These are phyloP conservation scores for Puccinia coronata DNA, from an alignment of 1,284 basidiomycete species.

Conservation along the genomic window DNA sequence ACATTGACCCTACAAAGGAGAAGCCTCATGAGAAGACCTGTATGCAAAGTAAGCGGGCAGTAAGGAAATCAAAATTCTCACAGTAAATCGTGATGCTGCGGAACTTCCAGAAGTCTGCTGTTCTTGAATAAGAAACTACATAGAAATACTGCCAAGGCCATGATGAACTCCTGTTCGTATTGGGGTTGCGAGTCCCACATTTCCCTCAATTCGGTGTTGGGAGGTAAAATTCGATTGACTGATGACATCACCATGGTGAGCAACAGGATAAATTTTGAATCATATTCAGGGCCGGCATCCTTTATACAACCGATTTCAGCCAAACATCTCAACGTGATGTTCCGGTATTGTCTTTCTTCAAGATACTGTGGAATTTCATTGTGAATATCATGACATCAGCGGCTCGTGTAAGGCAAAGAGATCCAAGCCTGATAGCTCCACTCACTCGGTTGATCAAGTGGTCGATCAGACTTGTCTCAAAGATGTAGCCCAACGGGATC, in stretches of 20 bases:
- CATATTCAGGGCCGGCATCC: slow-evolving; percentile 96
- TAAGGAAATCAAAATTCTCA: slow-evolving; percentile 53
- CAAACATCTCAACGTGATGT: slow-evolving; percentile 94
- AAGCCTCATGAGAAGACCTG: not conserved
- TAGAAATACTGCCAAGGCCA: slow-evolving; percentile 95
- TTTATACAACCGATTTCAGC: slow-evolving; percentile 89
- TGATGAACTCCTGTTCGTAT: slow-evolving; percentile 92
- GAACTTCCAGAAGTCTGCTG: slow-evolving; percentile 86
- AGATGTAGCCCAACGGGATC: slow-evolving; percentile 99
- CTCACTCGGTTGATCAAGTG: slow-evolving; percentile 66
- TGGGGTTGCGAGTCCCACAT: slow-evolving; percentile 90
- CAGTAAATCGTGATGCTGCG: slow-evolving; percentile 86
- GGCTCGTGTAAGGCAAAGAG: not conserved
- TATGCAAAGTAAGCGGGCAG: not conserved
- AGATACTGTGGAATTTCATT: slow-evolving; percentile 70
- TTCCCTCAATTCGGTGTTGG: slow-evolving; percentile 80
- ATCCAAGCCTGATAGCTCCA: not conserved
- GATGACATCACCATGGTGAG: slow-evolving; percentile 99
- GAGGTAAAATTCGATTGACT: slow-evolving; percentile 95
- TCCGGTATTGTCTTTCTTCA: slow-evolving; percentile 94
- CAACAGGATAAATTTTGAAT: slow-evolving; percentile 93
- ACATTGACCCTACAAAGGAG: slow-evolving; percentile 68
- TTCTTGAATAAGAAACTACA: slow-evolving; percentile 83
- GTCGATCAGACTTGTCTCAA: slow-evolving; percentile 97
- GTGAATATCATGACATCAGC: not conserved